phyloP scores from a whole-genome alignment of 2,329 filamentous ascomycete genomes.

The Fusarium foetens region DNA sequence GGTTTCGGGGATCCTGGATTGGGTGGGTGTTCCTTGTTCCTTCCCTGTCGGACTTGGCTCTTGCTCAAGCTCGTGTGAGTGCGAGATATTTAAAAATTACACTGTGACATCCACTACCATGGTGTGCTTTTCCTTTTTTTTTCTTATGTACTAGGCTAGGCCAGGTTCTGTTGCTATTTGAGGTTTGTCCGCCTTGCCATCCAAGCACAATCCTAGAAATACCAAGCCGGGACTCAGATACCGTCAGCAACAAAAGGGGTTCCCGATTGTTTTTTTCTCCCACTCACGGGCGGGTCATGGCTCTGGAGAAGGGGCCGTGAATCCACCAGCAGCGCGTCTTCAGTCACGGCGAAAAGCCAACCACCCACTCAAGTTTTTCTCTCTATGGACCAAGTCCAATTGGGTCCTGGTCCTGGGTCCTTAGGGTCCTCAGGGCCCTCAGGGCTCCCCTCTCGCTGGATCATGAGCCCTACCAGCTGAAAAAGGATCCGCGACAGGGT shows the following conservation, averaged over 20 bases:
- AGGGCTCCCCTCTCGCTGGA: conserved; percentile 2
- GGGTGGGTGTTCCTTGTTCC: conserved; percentile 34
- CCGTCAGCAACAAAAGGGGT: conserved; percentile 21
- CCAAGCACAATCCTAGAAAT: conserved; percentile 20
- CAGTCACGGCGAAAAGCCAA: conserved; percentile 3
- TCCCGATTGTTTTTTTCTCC: conserved; percentile 6
- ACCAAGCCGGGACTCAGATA: conserved; percentile 26
- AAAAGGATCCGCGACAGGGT: conserved; percentile 41
- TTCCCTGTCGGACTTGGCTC: conserved; percentile 26
- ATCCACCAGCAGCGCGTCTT: conserved; percentile 29
- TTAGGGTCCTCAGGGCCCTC: background rate
- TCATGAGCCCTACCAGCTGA: conserved; percentile 39
- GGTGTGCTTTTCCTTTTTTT: conserved; percentile 2
- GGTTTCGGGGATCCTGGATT: conserved; percentile 37
- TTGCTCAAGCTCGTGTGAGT: conserved; percentile 27
- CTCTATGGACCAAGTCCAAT: background rate
- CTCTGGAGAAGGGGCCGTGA: conserved; percentile 35
- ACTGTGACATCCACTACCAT: conserved; percentile 24
- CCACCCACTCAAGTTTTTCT: conserved; percentile 14
- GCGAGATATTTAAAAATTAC: conserved; percentile 4
- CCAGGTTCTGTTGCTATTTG: conserved; percentile 19
- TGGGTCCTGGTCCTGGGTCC: background rate
- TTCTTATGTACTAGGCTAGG: background rate
- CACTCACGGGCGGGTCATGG: conserved; percentile 27
- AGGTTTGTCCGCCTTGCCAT: conserved; percentile 23